Percentiles rank a stretch among this genome's conserved stretches.
phyloP scores from a whole-genome alignment of 495 filamentous ascomycete species.

The Pyronema omphalodes region DNA sequence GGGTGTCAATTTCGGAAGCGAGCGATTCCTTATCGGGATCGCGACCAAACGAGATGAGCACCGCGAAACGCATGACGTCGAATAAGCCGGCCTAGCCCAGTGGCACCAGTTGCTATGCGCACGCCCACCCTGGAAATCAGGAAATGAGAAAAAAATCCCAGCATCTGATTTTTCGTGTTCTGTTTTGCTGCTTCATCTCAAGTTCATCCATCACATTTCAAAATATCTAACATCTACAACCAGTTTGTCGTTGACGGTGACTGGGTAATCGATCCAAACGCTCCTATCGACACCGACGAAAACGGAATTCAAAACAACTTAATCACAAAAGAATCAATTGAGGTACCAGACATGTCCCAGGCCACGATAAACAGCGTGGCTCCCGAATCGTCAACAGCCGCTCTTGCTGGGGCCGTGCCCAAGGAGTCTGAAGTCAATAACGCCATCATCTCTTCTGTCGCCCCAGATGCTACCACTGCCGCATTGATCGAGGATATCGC shows the following conservation, averaged over 20 bases:
- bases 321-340: conserved; percentile 53
- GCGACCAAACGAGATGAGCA: too few relatives aligned
- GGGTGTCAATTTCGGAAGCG: too few relatives aligned
- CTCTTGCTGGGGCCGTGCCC: conserved; percentile 29
- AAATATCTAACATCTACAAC: background rate
- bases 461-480: conserved; percentile 22
- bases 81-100: too few relatives aligned
- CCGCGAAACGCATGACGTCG: too few relatives aligned
- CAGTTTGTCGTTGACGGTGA: conserved; percentile 84
- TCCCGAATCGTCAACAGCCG: conserved; percentile 31
- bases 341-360: conserved; percentile 15
- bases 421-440: conserved; percentile 29
- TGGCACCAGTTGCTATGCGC: too few relatives aligned
- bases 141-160: too few relatives aligned
- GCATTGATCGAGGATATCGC: conserved; percentile 26
- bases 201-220: too few relatives aligned
- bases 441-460: conserved; percentile 27
- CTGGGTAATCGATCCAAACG: conserved; percentile 65
- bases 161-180: too few relatives aligned
- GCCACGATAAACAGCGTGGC: conserved; percentile 10
- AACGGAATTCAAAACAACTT: conserved; percentile 78
- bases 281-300: conserved; percentile 59
- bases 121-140: too few relatives aligned
- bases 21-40: too few relatives aligned
- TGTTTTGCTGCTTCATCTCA: too few relatives aligned